A percentile compares a stretch with the other conserved stretches of the same genome.
phyloP scores from a whole-genome alignment of 495 filamentous ascomycete species.

The Ramalina peruviana region DNA sequence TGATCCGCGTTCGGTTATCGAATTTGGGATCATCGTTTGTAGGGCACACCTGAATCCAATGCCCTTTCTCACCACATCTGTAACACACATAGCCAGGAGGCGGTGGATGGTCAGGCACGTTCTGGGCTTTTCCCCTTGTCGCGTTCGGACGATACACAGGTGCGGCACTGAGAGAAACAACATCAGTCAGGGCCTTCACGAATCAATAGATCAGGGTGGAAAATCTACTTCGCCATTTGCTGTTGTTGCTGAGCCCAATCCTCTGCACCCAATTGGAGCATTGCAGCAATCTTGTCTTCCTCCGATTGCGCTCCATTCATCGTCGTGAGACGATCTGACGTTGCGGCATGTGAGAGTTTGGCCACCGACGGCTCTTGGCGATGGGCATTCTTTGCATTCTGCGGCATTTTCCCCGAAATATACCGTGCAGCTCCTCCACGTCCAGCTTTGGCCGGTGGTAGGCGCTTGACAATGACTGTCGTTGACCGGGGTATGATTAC shows the following conservation, averaged over 20 bases:
- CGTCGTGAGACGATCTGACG: conserved; percentile 42
- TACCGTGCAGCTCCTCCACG: conserved; percentile 85
- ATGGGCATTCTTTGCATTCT: conserved; percentile 68
- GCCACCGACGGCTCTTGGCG: conserved; percentile 49
- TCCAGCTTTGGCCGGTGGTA: conserved; percentile 68
- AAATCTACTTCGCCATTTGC: conserved; percentile 81
- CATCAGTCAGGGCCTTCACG: not conserved
- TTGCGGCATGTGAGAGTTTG: conserved; percentile 30
- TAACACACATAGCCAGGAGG: conserved; percentile 93
- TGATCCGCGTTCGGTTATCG: conserved; percentile 78
- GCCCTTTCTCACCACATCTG: conserved; percentile 94
- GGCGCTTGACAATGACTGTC: conserved; percentile 76
- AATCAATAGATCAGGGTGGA: not conserved
- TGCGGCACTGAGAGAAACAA: conserved; percentile 35
- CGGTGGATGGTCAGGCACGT: conserved; percentile 78
- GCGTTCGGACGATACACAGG: conserved; percentile 42
- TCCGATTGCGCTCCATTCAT: conserved; percentile 67
- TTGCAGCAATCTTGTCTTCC: conserved; percentile 78
- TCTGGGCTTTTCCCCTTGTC: conserved; percentile 47
- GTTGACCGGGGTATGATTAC: conserved; percentile 88
- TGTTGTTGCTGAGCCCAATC: conserved; percentile 82
- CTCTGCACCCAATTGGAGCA: conserved; percentile 71
- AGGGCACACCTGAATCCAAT: conserved; percentile 95
- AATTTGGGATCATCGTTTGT: conserved; percentile 96
- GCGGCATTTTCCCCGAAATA: conserved; percentile 92